Conservation (phyloP, 305 asterid species). For the Euphrasia arctica region DNA sequence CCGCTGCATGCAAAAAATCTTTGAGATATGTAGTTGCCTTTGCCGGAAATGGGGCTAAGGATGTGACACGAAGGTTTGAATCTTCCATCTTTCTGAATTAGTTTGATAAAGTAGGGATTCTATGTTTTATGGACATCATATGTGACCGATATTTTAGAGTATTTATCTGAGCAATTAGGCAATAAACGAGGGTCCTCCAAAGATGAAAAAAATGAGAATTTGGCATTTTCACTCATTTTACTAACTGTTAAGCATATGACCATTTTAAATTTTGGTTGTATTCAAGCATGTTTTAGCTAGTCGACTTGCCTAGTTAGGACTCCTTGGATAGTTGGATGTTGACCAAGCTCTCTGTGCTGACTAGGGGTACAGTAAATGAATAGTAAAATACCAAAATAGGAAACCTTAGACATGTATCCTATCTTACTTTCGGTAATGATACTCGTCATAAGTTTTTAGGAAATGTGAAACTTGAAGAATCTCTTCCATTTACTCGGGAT, state of each 20-base stretch:
- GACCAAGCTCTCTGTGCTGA: no score
- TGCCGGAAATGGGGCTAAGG: slow-evolving; percentile 97
- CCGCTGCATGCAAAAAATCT: slow-evolving; percentile 84
- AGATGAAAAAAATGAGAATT: slow-evolving; percentile 3
- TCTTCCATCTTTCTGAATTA: slow-evolving; percentile 21
- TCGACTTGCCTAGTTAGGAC: no score
- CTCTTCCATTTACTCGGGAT: background rate
- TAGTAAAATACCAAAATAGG: background rate
- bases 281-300: no score
- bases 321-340: no score
- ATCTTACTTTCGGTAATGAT: slow-evolving; percentile 7
- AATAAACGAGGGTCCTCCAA: background rate
- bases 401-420: background rate
- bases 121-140: background rate
- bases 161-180: slow-evolving; percentile 5
- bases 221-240: no score
- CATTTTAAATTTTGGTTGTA: no score
- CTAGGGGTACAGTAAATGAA: no score
- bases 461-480: background rate
- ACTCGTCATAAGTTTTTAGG: background rate
- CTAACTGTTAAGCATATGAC: no score
- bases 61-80: slow-evolving; percentile 92
- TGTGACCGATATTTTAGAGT: background rate
- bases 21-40: slow-evolving; percentile 93
- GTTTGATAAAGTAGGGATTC: slow-evolving; percentile 2